Evolutionary conservation across 148 eudicot species (phyloP), one percentile per base, ranked within the genome.

Genomic region (Silene uniflora): DNA sequence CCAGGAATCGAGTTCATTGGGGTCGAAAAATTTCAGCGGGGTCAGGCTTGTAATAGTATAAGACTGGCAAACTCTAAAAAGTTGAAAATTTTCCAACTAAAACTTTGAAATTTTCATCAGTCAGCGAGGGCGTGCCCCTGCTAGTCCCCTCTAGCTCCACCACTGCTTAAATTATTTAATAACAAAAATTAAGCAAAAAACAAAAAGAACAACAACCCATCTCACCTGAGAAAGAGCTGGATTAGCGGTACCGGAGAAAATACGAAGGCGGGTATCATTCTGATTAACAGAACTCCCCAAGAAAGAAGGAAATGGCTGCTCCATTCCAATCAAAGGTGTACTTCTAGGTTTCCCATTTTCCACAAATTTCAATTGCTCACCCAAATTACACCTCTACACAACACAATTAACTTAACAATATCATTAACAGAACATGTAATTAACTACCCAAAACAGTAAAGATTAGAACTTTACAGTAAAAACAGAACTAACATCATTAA

Each of bases 201-300:
- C 6, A 9, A 42, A 24, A 10, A 12, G 8, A 19, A 39, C 9
- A 19, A 67, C 18, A 8, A 73, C 42, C 52, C 73, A 65, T 58
- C 17, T 72, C 75, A 91, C 98, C 96, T 93, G 92, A 52, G 98
- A 85, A 58, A 93, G 91, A 68, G 88, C 82, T 72, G 97, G 91
- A 83, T 93, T 93, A 0, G 98, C 98, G 10, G 98, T 93, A 62
- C 98, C 98, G 7, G 98, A 93, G 82, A 93, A 93, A 76, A 93
- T 89, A 21, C 97, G 89, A 67, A 93, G 91, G 52, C 93, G 86
- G 67, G 89, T 91, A 39, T 92, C 87, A 49, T 76, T 81, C 70
- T 62, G 67, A n/a, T 71, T 76, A 62, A 58, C 21, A 4, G 75
- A 3, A 63, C 73, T 72, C 18, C 73, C 82, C 29, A 86, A 60